These are phyloP conservation scores for Yarrowia sp. DNA, from an alignment of 805 yeast genomes.

Conservation along the genomic window DNA sequence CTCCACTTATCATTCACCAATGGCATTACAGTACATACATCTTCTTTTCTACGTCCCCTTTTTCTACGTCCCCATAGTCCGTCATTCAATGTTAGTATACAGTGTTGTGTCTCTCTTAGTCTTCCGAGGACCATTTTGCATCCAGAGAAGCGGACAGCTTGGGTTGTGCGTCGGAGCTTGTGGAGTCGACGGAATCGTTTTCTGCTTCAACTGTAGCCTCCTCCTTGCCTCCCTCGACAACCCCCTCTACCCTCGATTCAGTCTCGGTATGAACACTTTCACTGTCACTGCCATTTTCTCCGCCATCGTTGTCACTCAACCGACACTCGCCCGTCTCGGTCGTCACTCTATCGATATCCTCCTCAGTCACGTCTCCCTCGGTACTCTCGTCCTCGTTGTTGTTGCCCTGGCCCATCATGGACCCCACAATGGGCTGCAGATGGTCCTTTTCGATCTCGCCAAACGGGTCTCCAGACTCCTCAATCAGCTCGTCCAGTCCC, in stretches of 20 bases:
- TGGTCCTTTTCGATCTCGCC: slow-evolving; percentile 47
- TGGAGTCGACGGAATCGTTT: background rate
- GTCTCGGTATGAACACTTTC: slow-evolving; percentile 35
- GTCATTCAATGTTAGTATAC: slow-evolving; percentile 24
- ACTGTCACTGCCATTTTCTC: slow-evolving; percentile 15
- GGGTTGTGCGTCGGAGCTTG: background rate
- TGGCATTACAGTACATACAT: background rate
- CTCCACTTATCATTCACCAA: too few species aligned
- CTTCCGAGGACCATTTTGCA: slow-evolving; percentile 33
- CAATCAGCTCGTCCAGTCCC: slow-evolving; percentile 74
- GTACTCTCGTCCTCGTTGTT: background rate
- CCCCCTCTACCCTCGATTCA: slow-evolving; percentile 25
- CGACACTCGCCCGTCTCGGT: slow-evolving; percentile 24
- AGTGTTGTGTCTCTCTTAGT: slow-evolving; percentile 6
- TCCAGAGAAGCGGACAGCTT: slow-evolving; percentile 29
- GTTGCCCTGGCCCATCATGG: slow-evolving; percentile 11
- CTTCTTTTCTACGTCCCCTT: too few species aligned
- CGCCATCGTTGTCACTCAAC: background rate
- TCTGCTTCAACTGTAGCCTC: background rate
- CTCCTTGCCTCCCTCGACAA: background rate
- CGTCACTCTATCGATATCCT: slow-evolving; percentile 27
- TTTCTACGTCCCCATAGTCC: background rate
- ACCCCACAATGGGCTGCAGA: slow-evolving; percentile 33
- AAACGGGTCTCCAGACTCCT: slow-evolving; percentile 72
- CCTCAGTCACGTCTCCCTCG: slow-evolving; percentile 18